Evolutionary conservation across 495 filamentous ascomycete species (phyloP), one percentile per base, ranked within the genome.

Genomic region (Penicillium silybi): DNA sequence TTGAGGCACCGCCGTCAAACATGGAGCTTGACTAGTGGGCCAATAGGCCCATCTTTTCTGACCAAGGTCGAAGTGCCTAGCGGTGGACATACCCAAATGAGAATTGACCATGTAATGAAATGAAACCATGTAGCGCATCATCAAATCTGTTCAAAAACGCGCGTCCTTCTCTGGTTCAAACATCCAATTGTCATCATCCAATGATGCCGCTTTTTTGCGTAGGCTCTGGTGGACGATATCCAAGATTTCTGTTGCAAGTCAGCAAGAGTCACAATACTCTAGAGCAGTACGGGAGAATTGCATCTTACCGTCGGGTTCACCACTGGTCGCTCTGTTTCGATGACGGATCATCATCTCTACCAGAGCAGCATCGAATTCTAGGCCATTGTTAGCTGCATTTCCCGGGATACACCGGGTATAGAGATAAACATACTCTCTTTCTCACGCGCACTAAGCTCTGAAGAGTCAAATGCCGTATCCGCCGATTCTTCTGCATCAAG

Each of bases 101-200:
- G 29, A 15, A 32, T 6, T 2, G 42, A 52, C 34, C 48, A 43
- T 57, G 52, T 63, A 61, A 64, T 61, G 54, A 65, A 49, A 37
- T 48, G 37, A 53, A 54, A 20, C 58, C 45, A 55, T 57, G 46
- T 38, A 44, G 46, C 41, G 49, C 27, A 25, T 44, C 47, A 43
- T 42, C 17, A 25, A 16, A 32, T 15, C 22, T 46, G 64, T 23
- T 62, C 52, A 69, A 40, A 62, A 52, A 10, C 41, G 58, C 29
- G 47, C 41, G 18, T 76, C 69, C 26, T 81, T 75, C 57, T 92
- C 90, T 2, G 80, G 78, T 67, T 95, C 90, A 65, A 83, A 95
- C 80, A 95, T 92, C 91, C 91, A 96, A 56, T 86, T 88, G 53
- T 96, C 91, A 39, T 93, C 87, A 19, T 87, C 78, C 50, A 96